phyloP scores from a whole-genome alignment of 768 basidiomycete genomes.

The Rhodocollybia butyracea region DNA sequence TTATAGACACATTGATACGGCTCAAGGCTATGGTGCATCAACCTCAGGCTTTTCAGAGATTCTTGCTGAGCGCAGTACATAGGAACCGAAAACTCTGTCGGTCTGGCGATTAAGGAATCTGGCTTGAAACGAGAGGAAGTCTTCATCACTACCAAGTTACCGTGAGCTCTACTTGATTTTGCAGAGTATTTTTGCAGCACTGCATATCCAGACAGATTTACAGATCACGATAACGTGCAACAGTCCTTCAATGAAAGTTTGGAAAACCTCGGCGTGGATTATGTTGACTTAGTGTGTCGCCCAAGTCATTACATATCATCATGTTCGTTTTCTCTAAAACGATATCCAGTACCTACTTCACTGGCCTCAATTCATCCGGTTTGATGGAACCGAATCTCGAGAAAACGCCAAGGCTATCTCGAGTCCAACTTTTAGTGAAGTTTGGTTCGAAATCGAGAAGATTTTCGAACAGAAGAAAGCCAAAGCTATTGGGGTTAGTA shows the following conservation, averaged over 20 bases:
- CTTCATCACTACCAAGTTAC: slow-evolving; percentile 49
- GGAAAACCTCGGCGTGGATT: slow-evolving; percentile 35
- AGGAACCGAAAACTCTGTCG: slow-evolving; percentile 40
- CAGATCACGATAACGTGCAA: slow-evolving; percentile 34
- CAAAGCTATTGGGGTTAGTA: slow-evolving; percentile 55
- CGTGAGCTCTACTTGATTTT: slow-evolving; percentile 19
- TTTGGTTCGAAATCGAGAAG: slow-evolving; percentile 52
- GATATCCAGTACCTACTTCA: slow-evolving; percentile 45
- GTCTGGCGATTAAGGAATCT: slow-evolving; percentile 41
- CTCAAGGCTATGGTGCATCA: slow-evolving; percentile 26
- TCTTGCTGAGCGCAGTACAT: neutral
- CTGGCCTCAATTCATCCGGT: slow-evolving; percentile 39
- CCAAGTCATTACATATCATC: neutral
- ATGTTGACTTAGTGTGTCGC: slow-evolving; percentile 42
- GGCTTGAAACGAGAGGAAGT: slow-evolving; percentile 46
- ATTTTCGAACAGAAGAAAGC: slow-evolving; percentile 43
- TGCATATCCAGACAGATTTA: slow-evolving; percentile 22
- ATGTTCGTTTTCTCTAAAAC: neutral
- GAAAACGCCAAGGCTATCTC: slow-evolving; percentile 32
- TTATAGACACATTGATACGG: slow-evolving; percentile 41
- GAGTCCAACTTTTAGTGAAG: slow-evolving; percentile 34
- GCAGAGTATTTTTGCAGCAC: neutral
- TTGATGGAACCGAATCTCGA: slow-evolving; percentile 30
- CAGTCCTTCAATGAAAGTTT: slow-evolving; percentile 41
- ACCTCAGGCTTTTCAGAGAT: neutral